phyloP scores from a whole-genome alignment of 768 basidiomycete species.

The Leccinum rimulosum region DNA sequence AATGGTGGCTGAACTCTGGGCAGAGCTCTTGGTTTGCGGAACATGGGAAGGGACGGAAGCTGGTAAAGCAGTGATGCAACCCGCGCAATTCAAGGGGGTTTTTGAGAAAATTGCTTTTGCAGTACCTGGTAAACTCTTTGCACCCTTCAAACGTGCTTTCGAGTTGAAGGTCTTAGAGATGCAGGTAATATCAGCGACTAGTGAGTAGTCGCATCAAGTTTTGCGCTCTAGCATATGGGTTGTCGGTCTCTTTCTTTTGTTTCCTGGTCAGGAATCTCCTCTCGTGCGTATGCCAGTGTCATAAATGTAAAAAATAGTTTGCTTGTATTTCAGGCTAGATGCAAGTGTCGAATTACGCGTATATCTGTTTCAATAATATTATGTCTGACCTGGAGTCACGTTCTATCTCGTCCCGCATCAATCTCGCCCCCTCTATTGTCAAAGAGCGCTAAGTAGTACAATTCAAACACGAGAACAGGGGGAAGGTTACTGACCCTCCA shows the following conservation, averaged over 20 bases:
- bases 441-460: no score
- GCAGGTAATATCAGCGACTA: constrained; percentile 29
- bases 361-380: background rate
- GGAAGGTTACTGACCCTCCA: no score
- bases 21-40: constrained; percentile 42
- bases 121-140: constrained; percentile 36
- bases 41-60: constrained; percentile 22
- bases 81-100: constrained; percentile 37
- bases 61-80: constrained; percentile 13
- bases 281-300: background rate
- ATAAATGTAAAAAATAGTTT: background rate
- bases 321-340: background rate
- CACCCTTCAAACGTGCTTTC: constrained; percentile 39
- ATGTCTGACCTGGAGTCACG: background rate
- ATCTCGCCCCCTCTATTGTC: no score
- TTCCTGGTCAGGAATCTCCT: background rate
- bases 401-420: background rate
- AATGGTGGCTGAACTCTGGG: constrained; percentile 44
- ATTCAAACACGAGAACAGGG: no score
- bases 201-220: constrained; percentile 18
- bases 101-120: constrained; percentile 46
- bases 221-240: background rate
- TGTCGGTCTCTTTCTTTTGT: background rate
- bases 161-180: constrained; percentile 39
- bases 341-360: background rate